Evolutionary conservation across 2,329 filamentous ascomycete species (phyloP).

Genomic region (Penicillium oxalicum): DNA sequence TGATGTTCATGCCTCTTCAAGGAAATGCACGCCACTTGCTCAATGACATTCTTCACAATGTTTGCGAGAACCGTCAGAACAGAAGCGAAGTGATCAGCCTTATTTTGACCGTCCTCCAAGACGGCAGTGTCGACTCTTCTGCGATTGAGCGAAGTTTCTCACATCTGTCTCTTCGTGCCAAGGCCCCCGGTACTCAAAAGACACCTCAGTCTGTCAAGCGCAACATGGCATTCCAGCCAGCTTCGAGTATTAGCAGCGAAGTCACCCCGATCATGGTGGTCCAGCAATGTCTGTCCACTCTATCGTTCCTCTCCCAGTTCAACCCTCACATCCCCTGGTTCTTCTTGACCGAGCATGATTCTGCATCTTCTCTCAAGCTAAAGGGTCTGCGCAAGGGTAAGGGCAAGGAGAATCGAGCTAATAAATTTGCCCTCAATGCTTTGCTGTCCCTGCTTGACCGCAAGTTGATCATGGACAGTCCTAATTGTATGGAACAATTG

Average conservation of each 20-base stretch:
- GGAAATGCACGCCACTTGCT: slow-evolving; percentile 78
- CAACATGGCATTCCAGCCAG: slow-evolving; percentile 57
- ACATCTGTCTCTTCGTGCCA: slow-evolving; percentile 84
- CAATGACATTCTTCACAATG: slow-evolving; percentile 80
- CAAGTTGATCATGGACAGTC: slow-evolving; percentile 94
- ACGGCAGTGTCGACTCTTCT: slow-evolving; percentile 86
- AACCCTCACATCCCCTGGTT: slow-evolving; percentile 84
- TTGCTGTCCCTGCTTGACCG: slow-evolving; percentile 82
- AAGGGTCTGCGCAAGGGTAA: slow-evolving; percentile 79
- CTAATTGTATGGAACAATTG: slow-evolving; percentile 90
- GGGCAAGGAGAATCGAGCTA: slow-evolving; percentile 72
- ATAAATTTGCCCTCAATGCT: slow-evolving; percentile 87
- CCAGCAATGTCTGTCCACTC: slow-evolving; percentile 83
- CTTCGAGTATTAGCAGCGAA: slow-evolving; percentile 63
- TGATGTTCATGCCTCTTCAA: slow-evolving; percentile 96
- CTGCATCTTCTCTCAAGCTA: slow-evolving; percentile 68
- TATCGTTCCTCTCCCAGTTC: slow-evolving; percentile 76
- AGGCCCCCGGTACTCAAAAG: slow-evolving; percentile 69
- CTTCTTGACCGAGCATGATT: slow-evolving; percentile 92
- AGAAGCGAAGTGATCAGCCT: slow-evolving; percentile 90
- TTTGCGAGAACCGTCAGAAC: slow-evolving; percentile 95
- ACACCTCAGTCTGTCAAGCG: slow-evolving; percentile 77
- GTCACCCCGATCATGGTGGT: slow-evolving; percentile 92
- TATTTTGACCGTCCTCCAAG: slow-evolving; percentile 86
- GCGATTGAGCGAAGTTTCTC: slow-evolving; percentile 95